Evolutionary conservation across 1,284 basidiomycete genomes (phyloP), one percentile per base, ranked within the genome.

Genomic region (Trichosporon ovoides): DNA sequence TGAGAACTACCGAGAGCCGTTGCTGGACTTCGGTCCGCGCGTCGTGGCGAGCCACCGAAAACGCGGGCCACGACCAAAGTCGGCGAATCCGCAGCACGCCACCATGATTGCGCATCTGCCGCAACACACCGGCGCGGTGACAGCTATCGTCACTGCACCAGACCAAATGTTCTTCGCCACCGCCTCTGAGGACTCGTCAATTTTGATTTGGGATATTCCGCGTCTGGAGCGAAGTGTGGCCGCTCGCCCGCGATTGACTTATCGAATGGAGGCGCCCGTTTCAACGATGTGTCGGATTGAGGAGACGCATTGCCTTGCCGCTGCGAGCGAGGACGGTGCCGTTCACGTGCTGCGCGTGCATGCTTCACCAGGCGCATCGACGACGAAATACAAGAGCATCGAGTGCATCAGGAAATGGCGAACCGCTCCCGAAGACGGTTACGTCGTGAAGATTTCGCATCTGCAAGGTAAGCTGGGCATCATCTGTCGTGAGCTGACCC

Each of bases 151-250:
- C 0, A 89, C 95, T 11, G 88, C 95, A 1, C 91, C 93, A 0
- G 96, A 98, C 71, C 91, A 96, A 64, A 79, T 87, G 64, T 99
- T 97, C 80, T 98, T 98, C 68, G 87, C 91, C 1, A 89, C 93
- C 0, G 84, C 86, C 0, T 94, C 91, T 1, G 85, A 89, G 63
- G 92, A 96, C 70, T 86, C 86, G 64, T 87, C 85, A 0, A 83
- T 94, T 61, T 88, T 89, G 70, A 81, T 91, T 7, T 91, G 89
- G 89, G 89, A 91, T 68, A 84, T 87, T 0, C 84, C 86, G 7
- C 81, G 87, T 10, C 76, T 91, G 36, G 89, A 91, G 68, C 83
- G 88, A 61, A 90, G 87, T 66, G 87, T 83, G 1, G 79, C 81
- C 0, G 68, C 69, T 5, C 74, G 74, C 50, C 71, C 77, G 37